phyloP scores from a whole-genome alignment of 1,284 basidiomycete species.

The Amylostereum areolatum region DNA sequence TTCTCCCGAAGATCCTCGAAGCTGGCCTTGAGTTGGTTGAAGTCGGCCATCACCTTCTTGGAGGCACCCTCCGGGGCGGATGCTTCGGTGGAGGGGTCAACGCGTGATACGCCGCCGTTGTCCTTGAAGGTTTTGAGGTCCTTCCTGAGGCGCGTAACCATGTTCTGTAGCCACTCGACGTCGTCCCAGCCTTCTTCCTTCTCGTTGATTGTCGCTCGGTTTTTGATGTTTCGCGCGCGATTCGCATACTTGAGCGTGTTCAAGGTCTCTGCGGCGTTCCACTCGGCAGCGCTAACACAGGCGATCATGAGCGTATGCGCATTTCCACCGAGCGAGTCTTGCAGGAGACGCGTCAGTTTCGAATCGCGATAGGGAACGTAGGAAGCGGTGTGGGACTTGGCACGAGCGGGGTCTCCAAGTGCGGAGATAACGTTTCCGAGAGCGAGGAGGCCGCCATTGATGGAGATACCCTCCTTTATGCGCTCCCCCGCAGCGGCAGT shows the following conservation, averaged over 20 bases:
- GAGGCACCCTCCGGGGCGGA: slow-evolving; percentile 31
- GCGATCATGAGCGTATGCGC: slow-evolving; percentile 99
- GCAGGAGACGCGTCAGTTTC: slow-evolving; percentile 88
- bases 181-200: slow-evolving; percentile 99
- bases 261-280: slow-evolving; percentile 91
- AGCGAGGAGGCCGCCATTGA: slow-evolving; percentile 95
- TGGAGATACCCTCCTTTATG: slow-evolving; percentile 95
- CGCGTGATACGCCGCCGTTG: slow-evolving; percentile 32
- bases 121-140: slow-evolving; percentile 79
- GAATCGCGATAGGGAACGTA: slow-evolving; percentile 98
- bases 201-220: slow-evolving; percentile 87
- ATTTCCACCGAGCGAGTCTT: slow-evolving; percentile 98
- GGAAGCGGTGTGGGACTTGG: slow-evolving; percentile 67
- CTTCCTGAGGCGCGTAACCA: slow-evolving; percentile 78
- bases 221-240: slow-evolving; percentile 96
- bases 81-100: slow-evolving; percentile 9
- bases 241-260: slow-evolving; percentile 99
- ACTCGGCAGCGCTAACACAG: slow-evolving; percentile 93
- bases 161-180: slow-evolving; percentile 90
- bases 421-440: slow-evolving; percentile 98
- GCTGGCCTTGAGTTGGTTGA: slow-evolving; percentile 74
- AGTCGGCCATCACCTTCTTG: slow-evolving; percentile 70
- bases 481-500: slow-evolving; percentile 92
- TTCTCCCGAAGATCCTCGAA: slow-evolving; percentile 82
- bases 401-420: slow-evolving; percentile 87